Evolutionary conservation across 305 asterid species (phyloP).

Genomic region (Ilex paraguariensis): DNA sequence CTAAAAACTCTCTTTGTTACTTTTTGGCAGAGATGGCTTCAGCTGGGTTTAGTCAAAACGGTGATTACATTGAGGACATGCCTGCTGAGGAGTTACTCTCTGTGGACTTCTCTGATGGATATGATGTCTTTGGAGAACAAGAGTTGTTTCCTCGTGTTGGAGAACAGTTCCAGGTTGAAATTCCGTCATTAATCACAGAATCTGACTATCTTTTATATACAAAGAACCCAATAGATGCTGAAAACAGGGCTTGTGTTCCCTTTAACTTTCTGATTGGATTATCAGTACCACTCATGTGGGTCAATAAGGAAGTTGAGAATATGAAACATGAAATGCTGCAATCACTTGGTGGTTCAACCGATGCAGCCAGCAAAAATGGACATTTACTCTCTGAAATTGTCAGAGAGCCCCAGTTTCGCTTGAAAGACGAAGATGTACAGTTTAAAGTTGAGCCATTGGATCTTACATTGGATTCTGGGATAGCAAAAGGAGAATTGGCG

Average conservation of each 20-base stretch:
- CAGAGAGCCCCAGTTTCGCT: slow-evolving; percentile 7
- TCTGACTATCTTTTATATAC: slow-evolving; percentile 10
- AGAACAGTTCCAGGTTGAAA: slow-evolving; percentile 52
- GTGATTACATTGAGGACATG: slow-evolving; percentile 27
- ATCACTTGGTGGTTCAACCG: slow-evolving; percentile 13
- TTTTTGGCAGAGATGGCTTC: slow-evolving; percentile 49
- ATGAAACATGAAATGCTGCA: slow-evolving; percentile 13
- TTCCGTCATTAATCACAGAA: slow-evolving; percentile 29
- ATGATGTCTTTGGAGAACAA: slow-evolving; percentile 24
- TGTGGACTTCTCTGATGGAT: slow-evolving; percentile 12
- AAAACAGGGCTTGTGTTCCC: slow-evolving; percentile 9
- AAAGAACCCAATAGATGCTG: slow-evolving; percentile 6
- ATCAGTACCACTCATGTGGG: slow-evolving; percentile 34
- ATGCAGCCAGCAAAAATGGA: slow-evolving; percentile 10
- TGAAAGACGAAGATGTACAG: slow-evolving; percentile 18
- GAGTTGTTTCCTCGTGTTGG: slow-evolving; percentile 50
- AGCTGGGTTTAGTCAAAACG: slow-evolving; percentile 27
- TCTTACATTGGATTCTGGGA: slow-evolving; percentile 14
- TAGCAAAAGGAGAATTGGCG: slow-evolving; percentile 14
- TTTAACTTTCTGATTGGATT: slow-evolving; percentile 28
- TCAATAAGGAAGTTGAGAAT: slow-evolving; percentile 11
- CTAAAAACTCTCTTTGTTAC: slow-evolving; percentile 7
- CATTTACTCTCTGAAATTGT: slow-evolving; percentile 7
- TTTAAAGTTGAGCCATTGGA: slow-evolving; percentile 7
- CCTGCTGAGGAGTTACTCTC: slow-evolving; percentile 18